phyloP scores from a whole-genome alignment of 2,329 filamentous ascomycete genomes.

The Colletotrichum caudatum region DNA sequence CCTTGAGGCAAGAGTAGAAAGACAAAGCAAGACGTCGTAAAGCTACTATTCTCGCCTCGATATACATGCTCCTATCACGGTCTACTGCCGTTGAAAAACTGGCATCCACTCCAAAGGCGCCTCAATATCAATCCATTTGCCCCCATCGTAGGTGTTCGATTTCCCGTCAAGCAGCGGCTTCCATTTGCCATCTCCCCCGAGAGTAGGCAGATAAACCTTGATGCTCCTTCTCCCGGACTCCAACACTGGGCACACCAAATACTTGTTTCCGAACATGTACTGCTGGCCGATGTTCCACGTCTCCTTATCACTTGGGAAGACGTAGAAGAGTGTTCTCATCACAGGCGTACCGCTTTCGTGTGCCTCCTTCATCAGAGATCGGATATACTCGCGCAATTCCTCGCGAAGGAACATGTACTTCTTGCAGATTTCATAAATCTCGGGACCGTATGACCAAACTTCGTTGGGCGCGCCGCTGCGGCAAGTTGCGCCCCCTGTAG shows the following conservation, averaged over 20 bases:
- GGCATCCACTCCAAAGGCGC: slow-evolving; percentile 43
- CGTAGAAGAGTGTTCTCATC: slow-evolving; percentile 73
- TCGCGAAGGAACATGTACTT: slow-evolving; percentile 71
- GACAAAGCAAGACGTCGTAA: neutral
- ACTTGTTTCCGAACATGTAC: slow-evolving; percentile 73
- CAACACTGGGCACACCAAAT: slow-evolving; percentile 69
- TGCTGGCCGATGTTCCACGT: slow-evolving; percentile 70
- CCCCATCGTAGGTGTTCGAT: slow-evolving; percentile 18
- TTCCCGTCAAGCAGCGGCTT: slow-evolving; percentile 33
- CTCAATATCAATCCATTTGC: slow-evolving; percentile 38
- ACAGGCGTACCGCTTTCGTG: slow-evolving; percentile 70
- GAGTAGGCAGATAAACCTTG: slow-evolving; percentile 64
- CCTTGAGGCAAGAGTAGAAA: neutral
- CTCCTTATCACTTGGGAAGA: slow-evolving; percentile 67
- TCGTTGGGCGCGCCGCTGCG: slow-evolving; percentile 69
- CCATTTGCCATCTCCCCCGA: slow-evolving; percentile 25
- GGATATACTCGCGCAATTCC: slow-evolving; percentile 67
- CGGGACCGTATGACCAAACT: slow-evolving; percentile 74
- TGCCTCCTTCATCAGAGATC: slow-evolving; percentile 69
- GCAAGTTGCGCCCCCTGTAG: slow-evolving; percentile 47
- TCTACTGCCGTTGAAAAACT: slow-evolving; percentile 34
- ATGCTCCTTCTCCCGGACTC: slow-evolving; percentile 57
- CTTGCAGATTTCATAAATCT: slow-evolving; percentile 70
- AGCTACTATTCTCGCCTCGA: neutral
- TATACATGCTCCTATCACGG: neutral